A percentile compares a stretch with the other conserved stretches of the same genome.
Conservation (phyloP, 2,329 filamentous ascomycete genomes). For the Huntiella savannae region DNA sequence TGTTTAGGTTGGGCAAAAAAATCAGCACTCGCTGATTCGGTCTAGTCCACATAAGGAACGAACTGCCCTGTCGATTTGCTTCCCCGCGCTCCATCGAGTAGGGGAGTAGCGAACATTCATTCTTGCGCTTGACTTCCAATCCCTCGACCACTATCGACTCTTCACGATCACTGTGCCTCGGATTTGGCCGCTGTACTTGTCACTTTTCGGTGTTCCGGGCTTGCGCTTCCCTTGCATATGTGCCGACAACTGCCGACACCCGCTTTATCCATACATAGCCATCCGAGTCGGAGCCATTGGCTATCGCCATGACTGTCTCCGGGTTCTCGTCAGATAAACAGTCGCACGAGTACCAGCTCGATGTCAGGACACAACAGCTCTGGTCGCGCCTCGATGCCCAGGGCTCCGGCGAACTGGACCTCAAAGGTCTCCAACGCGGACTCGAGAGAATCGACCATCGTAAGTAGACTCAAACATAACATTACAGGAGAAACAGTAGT, state of each 20-base stretch:
- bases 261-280: not conserved
- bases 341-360: constrained; percentile 32
- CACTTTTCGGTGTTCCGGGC: too few relatives aligned
- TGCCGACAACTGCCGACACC: not conserved
- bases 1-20: too few relatives aligned
- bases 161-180: not conserved
- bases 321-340: constrained; percentile 3
- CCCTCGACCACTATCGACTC: not conserved
- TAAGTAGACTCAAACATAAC: constrained; percentile 21
- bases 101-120: too few relatives aligned
- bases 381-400: constrained; percentile 69
- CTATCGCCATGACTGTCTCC: constrained; percentile 7
- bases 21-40: too few relatives aligned
- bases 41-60: too few relatives aligned
- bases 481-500: not conserved
- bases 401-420: constrained; percentile 60
- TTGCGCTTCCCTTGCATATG: not conserved
- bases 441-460: constrained; percentile 82
- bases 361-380: constrained; percentile 63
- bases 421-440: constrained; percentile 68
- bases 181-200: not conserved
- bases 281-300: not conserved
- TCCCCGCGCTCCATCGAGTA: too few relatives aligned
- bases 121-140: too few relatives aligned
- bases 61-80: too few relatives aligned